Evolutionary conservation across 768 basidiomycete species (phyloP).

Genomic region (Suillus americanus): DNA sequence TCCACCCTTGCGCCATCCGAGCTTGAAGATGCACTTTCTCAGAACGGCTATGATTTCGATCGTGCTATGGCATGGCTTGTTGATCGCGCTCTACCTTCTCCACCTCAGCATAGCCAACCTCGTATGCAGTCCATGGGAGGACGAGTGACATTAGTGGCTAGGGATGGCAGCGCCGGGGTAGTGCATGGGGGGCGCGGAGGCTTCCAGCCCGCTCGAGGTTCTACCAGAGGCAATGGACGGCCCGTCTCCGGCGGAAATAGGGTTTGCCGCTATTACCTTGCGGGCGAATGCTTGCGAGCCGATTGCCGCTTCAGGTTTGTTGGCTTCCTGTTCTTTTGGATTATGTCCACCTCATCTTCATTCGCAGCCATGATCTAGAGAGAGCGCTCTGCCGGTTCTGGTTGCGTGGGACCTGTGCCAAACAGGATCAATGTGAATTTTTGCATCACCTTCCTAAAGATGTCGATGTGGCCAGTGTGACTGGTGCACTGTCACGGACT

Average conservation of each 20-base stretch:
- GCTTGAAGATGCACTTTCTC: constrained; percentile 87
- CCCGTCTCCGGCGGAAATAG: constrained; percentile 59
- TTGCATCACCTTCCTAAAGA: constrained; percentile 88
- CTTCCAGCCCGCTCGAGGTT: constrained; percentile 26
- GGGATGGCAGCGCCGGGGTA: constrained; percentile 43
- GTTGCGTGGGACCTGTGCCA: constrained; percentile 96
- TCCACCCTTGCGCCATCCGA: constrained; percentile 87
- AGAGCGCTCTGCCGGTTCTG: constrained; percentile 95
- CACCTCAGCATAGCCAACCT: constrained; percentile 37
- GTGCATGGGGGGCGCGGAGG: constrained; percentile 45
- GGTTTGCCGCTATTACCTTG: constrained; percentile 95
- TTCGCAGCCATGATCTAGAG: constrained; percentile 85
- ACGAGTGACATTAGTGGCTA: constrained; percentile 64
- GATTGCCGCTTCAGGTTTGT: constrained; percentile 97
- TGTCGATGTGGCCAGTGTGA: constrained; percentile 72
- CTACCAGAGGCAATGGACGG: constrained; percentile 23
- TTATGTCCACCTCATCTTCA: constrained; percentile 9
- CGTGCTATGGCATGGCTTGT: constrained; percentile 93
- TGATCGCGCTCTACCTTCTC: constrained; percentile 59
- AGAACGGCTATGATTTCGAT: constrained; percentile 94
- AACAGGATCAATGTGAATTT: constrained; percentile 96
- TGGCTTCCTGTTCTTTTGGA: background rate
- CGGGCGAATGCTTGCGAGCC: constrained; percentile 92
- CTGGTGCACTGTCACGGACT: constrained; percentile 64
- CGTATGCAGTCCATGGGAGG: constrained; percentile 64